Percentiles rank a stretch among this genome's conserved stretches.
Evolutionary conservation across 306 rosid genomes (phyloP).

Genomic region (Citrullus mucosospermus): DNA sequence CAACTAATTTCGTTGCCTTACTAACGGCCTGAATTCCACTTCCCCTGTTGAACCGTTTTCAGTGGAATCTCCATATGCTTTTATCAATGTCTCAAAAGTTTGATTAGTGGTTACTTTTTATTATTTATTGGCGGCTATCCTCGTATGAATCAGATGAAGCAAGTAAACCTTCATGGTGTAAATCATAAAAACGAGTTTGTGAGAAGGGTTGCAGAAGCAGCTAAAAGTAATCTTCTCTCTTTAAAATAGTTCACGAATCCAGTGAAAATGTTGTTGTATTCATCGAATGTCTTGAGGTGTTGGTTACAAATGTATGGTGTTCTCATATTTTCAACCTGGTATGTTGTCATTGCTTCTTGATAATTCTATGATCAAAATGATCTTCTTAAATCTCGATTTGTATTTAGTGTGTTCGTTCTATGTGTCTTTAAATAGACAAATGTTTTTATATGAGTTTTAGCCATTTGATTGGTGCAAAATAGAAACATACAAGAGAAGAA

Average conservation of each 20-base stretch:
- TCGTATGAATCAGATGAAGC: slow-evolving; percentile 41
- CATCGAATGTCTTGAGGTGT: not conserved
- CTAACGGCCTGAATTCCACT: not conserved
- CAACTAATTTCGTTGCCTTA: not conserved
- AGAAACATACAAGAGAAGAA: not conserved
- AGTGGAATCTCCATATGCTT: not conserved
- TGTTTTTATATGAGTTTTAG: not conserved
- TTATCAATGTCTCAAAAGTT: not conserved
- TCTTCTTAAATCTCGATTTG: not conserved
- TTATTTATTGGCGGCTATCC: not conserved
- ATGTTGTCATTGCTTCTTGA: not conserved
- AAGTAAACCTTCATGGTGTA: slow-evolving; percentile 46
- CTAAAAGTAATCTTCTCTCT: slow-evolving; percentile 31
- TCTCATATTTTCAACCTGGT: not conserved
- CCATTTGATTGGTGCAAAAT: not conserved
- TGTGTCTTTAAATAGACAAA: not conserved
- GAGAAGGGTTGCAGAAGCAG: slow-evolving; percentile 47
- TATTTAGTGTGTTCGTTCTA: not conserved
- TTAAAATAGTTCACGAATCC: slow-evolving; percentile 5
- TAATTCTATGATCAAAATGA: not conserved
- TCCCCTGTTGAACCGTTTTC: not conserved
- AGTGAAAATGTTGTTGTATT: not conserved
- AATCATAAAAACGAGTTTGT: slow-evolving; percentile 42
- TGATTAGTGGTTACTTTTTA: not conserved
- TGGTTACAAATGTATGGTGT: not conserved